Base-by-base conservation (phyloP, 306 rosid species). In the Lotus japonicus region DNA sequence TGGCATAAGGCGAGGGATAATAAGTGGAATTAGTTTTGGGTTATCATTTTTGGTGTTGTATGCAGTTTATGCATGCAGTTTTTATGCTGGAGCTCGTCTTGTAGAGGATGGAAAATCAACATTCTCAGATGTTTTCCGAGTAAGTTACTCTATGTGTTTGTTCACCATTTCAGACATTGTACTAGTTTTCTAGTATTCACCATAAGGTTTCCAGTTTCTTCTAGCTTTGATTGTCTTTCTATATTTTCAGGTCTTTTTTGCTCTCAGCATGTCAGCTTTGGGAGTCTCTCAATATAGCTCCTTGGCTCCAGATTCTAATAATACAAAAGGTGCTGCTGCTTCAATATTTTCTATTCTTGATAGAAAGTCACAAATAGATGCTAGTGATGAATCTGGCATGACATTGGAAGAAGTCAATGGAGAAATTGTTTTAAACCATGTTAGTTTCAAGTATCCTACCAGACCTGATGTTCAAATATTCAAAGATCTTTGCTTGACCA, bases 271-370 rank as follows among this genome's bases (percentile, higher is more conserved):
- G 86, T 81, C 88, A 28, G 82, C 95, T 13, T 0, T 78, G 0
- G 91, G 85, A 67, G 52, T 90, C 17, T 80, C 89, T 58, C 95
- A 85, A 54, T 70, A 89, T 5, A 61, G 88, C 38, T 64, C 86
- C 54, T 19, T 87, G 58, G 77, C 69, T 35, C 85, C 91, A 6
- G 89, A 82, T 65, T 71, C 85, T 54, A 65, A 66, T 58, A 90
- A 84, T 73, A 82, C 85, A 8, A 84, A 82, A 78, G 57, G 28
- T 5, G 83, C 95, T 10, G 81, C 78, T 4, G 88, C 91, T 58
- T 90, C 96, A 52, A 73, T 85, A 72, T 90, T 90, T 71, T 87
- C 85, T 44, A 90, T 90, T 33, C 85, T 90, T 54, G 91, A 90
- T 50, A 71, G 84, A 17, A 85, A 82, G 50, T 87, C 95, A 49